Evolutionary conservation across 768 basidiomycete species (phyloP).

Genomic region (Cubamyces lactineus): DNA sequence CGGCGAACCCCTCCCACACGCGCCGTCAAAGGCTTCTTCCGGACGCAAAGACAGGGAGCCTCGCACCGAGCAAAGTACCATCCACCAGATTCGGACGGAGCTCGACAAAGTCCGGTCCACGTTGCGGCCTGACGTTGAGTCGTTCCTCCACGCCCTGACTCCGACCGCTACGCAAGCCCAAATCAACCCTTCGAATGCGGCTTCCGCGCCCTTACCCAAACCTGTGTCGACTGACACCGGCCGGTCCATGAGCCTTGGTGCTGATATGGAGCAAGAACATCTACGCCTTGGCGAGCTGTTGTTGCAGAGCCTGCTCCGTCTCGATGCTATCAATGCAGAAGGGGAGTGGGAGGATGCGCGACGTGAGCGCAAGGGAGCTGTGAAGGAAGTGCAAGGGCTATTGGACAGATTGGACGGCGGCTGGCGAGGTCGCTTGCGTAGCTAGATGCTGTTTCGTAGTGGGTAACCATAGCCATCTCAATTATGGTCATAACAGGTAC

Average conservation of each 20-base stretch:
- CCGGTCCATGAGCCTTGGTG: constrained; percentile 23
- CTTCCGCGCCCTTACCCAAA: constrained; percentile 23
- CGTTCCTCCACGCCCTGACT: constrained; percentile 49
- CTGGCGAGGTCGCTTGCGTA: constrained; percentile 45
- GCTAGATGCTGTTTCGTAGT: not conserved
- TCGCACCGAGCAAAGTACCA: constrained; percentile 53
- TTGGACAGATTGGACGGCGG: constrained; percentile 79
- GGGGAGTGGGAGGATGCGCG: constrained; percentile 79
- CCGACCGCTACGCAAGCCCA: constrained; percentile 18
- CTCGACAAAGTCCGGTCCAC: constrained; percentile 52
- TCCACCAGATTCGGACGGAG: constrained; percentile 59
- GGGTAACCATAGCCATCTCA: too few relatives aligned
- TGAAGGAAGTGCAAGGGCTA: constrained; percentile 80
- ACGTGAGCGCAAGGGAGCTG: constrained; percentile 80
- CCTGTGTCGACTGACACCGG: constrained; percentile 24
- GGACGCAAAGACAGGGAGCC: constrained; percentile 29
- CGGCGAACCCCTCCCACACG: constrained; percentile 31
- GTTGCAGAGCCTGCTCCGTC: constrained; percentile 81
- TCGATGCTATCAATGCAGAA: constrained; percentile 82
- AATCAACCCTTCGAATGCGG: constrained; percentile 9
- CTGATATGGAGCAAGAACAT: constrained; percentile 46
- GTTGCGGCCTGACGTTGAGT: constrained; percentile 59
- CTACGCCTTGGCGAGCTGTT: constrained; percentile 77
- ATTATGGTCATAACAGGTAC: too few relatives aligned
- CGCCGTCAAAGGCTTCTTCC: constrained; percentile 31